Evolutionary conservation across 805 yeast genomes (phyloP).

Genomic region (Kazachstania viticola): DNA sequence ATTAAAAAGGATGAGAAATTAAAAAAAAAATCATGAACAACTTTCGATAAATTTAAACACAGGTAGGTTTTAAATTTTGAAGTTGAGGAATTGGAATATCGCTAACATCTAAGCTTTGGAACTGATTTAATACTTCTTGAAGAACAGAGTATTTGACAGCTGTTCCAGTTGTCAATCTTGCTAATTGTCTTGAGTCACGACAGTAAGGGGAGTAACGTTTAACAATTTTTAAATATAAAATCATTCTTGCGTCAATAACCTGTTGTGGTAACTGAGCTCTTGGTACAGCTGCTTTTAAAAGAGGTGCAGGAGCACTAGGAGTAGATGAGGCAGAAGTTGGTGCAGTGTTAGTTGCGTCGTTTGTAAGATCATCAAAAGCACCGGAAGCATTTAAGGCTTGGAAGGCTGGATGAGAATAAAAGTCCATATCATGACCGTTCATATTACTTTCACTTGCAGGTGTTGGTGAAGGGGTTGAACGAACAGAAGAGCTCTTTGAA

Average conservation of each 20-base stretch:
- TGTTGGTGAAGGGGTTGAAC: constrained; percentile 8
- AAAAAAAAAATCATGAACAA: too few species aligned
- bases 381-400: constrained; percentile 30
- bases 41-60: constrained; percentile 8
- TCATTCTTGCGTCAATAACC: constrained; percentile 33
- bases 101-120: constrained; percentile 28
- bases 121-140: constrained; percentile 30
- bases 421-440: constrained; percentile 12
- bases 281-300: constrained; percentile 9
- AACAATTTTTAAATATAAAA: constrained; percentile 44
- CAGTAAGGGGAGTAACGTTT: constrained; percentile 38
- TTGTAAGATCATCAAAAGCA: constrained; percentile 26
- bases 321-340: constrained; percentile 8
- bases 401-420: constrained; percentile 27
- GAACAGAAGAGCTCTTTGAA: constrained; percentile 3
- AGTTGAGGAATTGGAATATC: constrained; percentile 34
- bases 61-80: constrained; percentile 23
- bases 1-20: not conserved
- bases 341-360: constrained; percentile 5
- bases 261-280: constrained; percentile 4
- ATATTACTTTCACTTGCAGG: constrained; percentile 4
- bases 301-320: constrained; percentile 5
- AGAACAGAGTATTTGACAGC: constrained; percentile 32
- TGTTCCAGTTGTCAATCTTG: constrained; percentile 35
- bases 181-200: constrained; percentile 36